Percentiles rank a stretch among this genome's conserved stretches.
These are phyloP conservation scores for Melanomma pulvis-pyrius DNA, from an alignment of 495 filamentous ascomycete species.

Conservation along the genomic window DNA sequence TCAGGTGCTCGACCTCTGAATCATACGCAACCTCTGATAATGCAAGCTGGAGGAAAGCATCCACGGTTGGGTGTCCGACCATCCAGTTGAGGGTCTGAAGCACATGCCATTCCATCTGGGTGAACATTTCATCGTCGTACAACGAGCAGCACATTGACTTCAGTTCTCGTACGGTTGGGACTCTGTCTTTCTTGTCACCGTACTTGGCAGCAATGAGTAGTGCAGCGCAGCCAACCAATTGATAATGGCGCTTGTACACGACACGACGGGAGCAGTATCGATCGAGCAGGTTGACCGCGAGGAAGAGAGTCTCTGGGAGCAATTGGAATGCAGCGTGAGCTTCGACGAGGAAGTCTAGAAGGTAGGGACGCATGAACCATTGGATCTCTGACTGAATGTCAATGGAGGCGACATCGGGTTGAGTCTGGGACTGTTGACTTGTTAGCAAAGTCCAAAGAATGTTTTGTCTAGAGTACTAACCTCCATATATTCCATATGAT, in stretches of 20 bases:
- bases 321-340: conserved; percentile 94
- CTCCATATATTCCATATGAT: conserved; percentile 97
- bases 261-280: conserved; percentile 96
- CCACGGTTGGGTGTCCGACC: conserved; percentile 92
- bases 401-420: conserved; percentile 95
- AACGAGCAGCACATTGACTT: conserved; percentile 99
- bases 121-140: conserved; percentile 99
- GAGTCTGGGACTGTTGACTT: conserved; percentile 71
- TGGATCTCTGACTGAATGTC: conserved; percentile 99
- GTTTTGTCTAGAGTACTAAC: conserved; percentile 52
- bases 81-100: conserved; percentile 96
- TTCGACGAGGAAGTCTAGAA: conserved; percentile 98
- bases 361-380: conserved; percentile 99
- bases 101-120: conserved; percentile 99
- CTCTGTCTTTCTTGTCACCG: conserved; percentile 95
- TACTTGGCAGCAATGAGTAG: conserved; percentile 98
- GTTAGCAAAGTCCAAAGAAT: conserved; percentile 38
- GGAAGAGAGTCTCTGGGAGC: conserved; percentile 89
- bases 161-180: conserved; percentile 91
- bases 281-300: conserved; percentile 95
- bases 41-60: conserved; percentile 83
- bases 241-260: conserved; percentile 99
- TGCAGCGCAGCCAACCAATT: conserved; percentile 93
- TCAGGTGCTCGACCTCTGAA: conserved; percentile 89
- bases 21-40: conserved; percentile 65